Percentiles rank a stretch among this genome's conserved stretches.
These are phyloP conservation scores for Scedosporium boydii DNA, from an alignment of 2,329 filamentous ascomycete genomes.

Conservation along the genomic window DNA sequence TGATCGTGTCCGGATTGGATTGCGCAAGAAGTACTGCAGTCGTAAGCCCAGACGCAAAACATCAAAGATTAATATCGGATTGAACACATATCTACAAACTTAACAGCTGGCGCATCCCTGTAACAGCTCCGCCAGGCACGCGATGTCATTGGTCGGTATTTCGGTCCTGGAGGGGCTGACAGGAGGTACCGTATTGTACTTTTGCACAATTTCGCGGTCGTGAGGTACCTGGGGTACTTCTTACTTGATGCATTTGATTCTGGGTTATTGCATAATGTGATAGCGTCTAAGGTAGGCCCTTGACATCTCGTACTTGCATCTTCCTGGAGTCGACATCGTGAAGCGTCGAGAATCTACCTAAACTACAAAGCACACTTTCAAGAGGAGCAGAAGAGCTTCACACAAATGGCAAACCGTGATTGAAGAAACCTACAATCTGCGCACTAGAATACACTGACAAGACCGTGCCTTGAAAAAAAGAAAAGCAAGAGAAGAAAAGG, in stretches of 20 bases:
- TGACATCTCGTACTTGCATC: neutral
- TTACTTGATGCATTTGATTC: too few relatives aligned
- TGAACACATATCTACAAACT: conserved; percentile 1
- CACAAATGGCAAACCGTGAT: neutral
- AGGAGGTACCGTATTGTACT: neutral
- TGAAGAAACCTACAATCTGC: neutral
- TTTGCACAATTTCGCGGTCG: neutral
- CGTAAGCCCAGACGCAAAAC: neutral
- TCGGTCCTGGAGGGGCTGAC: neutral
- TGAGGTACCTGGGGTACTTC: neutral
- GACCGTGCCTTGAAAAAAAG: neutral
- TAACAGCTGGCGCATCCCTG: neutral
- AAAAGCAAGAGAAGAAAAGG: neutral
- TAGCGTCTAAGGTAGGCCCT: neutral
- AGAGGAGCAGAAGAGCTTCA: neutral
- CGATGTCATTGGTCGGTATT: neutral
- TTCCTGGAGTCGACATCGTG: neutral
- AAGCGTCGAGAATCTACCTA: neutral
- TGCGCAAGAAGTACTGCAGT: neutral
- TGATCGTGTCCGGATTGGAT: too few relatives aligned
- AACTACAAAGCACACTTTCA: neutral
- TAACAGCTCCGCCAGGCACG: neutral
- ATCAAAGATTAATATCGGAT: neutral
- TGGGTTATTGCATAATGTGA: too few relatives aligned
- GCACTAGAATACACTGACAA: neutral